Percentiles rank a stretch among this genome's conserved stretches.
Conservation (phyloP, 164 flowering plant species). For the Saururus chinensis region DNA sequence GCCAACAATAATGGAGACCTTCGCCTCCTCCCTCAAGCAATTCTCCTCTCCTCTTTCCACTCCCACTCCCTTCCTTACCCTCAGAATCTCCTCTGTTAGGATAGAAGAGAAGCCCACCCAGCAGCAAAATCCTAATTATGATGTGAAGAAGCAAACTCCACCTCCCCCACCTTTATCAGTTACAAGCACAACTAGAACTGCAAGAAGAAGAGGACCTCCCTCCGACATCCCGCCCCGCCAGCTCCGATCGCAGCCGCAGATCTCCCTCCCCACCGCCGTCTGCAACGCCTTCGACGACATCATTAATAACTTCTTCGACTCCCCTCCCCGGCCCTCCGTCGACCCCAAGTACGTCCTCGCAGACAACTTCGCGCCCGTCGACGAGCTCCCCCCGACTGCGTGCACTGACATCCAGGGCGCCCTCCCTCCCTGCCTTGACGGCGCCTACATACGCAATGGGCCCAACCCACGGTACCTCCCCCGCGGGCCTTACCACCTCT, state of each 20-base stretch:
- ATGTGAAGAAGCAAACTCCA: too few species aligned
- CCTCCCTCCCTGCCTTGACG: slow-evolving; percentile 56
- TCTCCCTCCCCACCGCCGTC: neutral
- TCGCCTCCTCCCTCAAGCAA: too few species aligned
- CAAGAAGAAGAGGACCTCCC: neutral
- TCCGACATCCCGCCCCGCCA: neutral
- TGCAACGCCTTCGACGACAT: neutral
- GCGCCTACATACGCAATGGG: slow-evolving; percentile 81
- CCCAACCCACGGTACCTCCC: slow-evolving; percentile 82
- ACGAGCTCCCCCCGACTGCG: slow-evolving; percentile 68
- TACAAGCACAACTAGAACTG: too few species aligned
- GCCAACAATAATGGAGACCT: too few species aligned
- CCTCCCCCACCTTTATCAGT: too few species aligned
- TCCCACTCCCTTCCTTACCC: too few species aligned
- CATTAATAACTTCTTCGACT: neutral
- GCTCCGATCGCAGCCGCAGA: neutral
- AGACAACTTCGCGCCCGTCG: slow-evolving; percentile 67
- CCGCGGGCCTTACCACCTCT: slow-evolving; percentile 71
- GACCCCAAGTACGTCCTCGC: neutral
- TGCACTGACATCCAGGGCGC: slow-evolving; percentile 44
- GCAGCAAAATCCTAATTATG: too few species aligned
- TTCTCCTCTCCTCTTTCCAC: too few species aligned
- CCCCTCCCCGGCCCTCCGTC: neutral
- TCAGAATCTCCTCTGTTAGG: too few species aligned
- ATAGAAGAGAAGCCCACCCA: too few species aligned